phyloP scores from a whole-genome alignment of 2,329 filamentous ascomycete species.

The Xylariaceae sp. region DNA sequence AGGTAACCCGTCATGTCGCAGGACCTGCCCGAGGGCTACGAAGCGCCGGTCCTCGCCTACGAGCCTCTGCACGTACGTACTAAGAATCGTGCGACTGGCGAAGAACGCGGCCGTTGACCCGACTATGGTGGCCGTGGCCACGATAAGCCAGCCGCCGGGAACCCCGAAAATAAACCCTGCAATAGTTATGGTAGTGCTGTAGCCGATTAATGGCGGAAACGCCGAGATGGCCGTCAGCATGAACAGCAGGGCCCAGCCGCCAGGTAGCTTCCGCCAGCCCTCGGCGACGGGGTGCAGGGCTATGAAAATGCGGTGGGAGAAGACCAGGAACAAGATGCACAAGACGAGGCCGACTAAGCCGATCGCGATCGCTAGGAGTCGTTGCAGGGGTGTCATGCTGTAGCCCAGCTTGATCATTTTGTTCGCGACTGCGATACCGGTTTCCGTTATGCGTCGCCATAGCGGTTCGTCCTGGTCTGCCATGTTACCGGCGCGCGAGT shows the following conservation, averaged over 20 bases:
- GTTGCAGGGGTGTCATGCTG: slow-evolving; percentile 57
- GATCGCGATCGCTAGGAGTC: slow-evolving; percentile 51
- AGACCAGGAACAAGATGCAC: slow-evolving; percentile 66
- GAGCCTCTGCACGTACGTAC: slow-evolving; percentile 71
- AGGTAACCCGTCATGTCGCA: slow-evolving; percentile 85
- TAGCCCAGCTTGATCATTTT: slow-evolving; percentile 48
- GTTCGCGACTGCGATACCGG: slow-evolving; percentile 41
- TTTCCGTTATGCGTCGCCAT: slow-evolving; percentile 39
- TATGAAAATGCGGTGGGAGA: slow-evolving; percentile 74
- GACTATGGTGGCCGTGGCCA: slow-evolving; percentile 69
- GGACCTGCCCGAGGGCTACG: slow-evolving; percentile 77
- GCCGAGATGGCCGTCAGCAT: slow-evolving; percentile 68
- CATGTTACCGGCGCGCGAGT: slow-evolving; percentile 29
- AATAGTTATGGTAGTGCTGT: slow-evolving; percentile 64
- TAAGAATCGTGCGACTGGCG: slow-evolving; percentile 73
- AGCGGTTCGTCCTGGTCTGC: slow-evolving; percentile 29
- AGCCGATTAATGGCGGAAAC: slow-evolving; percentile 85
- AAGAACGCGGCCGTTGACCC: slow-evolving; percentile 79
- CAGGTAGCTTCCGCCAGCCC: slow-evolving; percentile 68
- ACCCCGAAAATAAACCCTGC: slow-evolving; percentile 55
- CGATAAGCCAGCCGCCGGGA: slow-evolving; percentile 72
- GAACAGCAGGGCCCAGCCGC: slow-evolving; percentile 75
- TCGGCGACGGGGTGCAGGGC: slow-evolving; percentile 68
- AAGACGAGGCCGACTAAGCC: slow-evolving; percentile 50
- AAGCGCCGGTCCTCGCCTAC: slow-evolving; percentile 83